Conservation (phyloP, 2,329 filamentous ascomycete genomes). For the Aspergillus sp. region DNA sequence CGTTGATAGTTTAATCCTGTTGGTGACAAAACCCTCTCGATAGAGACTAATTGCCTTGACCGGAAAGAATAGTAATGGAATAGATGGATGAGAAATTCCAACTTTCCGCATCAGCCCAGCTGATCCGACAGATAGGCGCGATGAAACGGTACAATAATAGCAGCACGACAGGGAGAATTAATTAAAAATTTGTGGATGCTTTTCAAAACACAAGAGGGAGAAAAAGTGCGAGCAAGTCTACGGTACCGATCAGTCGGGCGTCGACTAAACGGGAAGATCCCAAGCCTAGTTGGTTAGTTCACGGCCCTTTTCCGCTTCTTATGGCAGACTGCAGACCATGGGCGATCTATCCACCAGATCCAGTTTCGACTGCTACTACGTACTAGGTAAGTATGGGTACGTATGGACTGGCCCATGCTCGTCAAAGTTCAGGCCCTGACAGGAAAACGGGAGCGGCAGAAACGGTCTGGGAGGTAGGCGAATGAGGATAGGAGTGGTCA, state of each 20-base stretch:
- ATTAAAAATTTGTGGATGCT: not conserved
- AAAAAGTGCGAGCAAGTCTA: conserved; percentile 5
- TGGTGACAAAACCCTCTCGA: not conserved
- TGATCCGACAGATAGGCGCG: not conserved
- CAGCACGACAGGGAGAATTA: not conserved
- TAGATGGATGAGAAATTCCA: not conserved
- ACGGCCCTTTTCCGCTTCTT: conserved; percentile 4
- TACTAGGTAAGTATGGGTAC: not conserved
- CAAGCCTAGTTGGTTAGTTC: not conserved
- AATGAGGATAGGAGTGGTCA: conserved; percentile 13
- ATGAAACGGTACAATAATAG: not conserved
- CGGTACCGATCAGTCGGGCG: conserved; percentile 5
- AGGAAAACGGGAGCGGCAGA: conserved; percentile 29
- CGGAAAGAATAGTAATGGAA: not conserved
- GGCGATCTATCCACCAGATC: conserved; percentile 17
- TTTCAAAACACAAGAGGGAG: not conserved
- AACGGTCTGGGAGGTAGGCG: conserved; percentile 22
- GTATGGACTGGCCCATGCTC: conserved; percentile 25
- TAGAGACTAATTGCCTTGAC: not conserved
- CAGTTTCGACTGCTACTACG: conserved; percentile 10
- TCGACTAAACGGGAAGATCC: conserved; percentile 4
- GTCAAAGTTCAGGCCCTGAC: conserved; percentile 28
- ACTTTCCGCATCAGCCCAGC: not conserved
- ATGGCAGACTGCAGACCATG: conserved; percentile 5
- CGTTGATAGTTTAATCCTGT: conserved; percentile 1